Evolutionary conservation across 495 filamentous ascomycete genomes (phyloP), one percentile per base, ranked within the genome.

Genomic region (Tuber umbilicatum): DNA sequence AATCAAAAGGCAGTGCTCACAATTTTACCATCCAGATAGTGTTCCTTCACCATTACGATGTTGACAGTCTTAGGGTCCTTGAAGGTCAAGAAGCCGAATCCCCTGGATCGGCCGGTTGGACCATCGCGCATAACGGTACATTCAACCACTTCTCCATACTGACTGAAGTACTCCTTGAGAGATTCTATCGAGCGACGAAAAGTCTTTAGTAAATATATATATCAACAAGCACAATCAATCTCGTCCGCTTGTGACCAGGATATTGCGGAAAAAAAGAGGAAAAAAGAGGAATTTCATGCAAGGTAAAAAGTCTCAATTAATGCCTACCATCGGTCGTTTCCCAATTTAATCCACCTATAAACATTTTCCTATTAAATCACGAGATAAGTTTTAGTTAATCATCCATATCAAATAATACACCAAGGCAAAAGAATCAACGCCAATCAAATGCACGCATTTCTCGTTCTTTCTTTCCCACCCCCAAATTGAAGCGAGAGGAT

Each of bases 41-140:
- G 95, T 82, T 99, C 95, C 86, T 98, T 98, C 76, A 98, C 95
- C 95, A 99, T 99, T 50, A 99, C 95, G 77, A 94, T 97, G 83
- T 99, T 99, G 77, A 99, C 95, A 19, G 93, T 97, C 84, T 94
- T 95, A 31, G 95, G 92, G 81, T 99, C 95, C 79, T 92, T 94
- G 87, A 99, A 99, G 9, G 96, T 99, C 73, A 99, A 87, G 84
- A 99, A 99, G 23, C 95, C 95, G 79, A 99, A 99, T 17, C 95
- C 95, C 82, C 95, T 89, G 19, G 94, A 97, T 73, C 95, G 91
- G 41, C 96, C 96, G 38, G 91, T 96, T 69, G 93, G 91, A 75
- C 94, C 93, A 84, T 99, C 95, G 75, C 95, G 88, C 95, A 99
- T 99, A 14, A 99, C 95, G 27, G 95, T 98, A 81, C 95, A 97